A percentile compares a stretch with the other conserved stretches of the same genome.
Conservation (phyloP, 2,329 filamentous ascomycete genomes). For the Diplocarpon mali region DNA sequence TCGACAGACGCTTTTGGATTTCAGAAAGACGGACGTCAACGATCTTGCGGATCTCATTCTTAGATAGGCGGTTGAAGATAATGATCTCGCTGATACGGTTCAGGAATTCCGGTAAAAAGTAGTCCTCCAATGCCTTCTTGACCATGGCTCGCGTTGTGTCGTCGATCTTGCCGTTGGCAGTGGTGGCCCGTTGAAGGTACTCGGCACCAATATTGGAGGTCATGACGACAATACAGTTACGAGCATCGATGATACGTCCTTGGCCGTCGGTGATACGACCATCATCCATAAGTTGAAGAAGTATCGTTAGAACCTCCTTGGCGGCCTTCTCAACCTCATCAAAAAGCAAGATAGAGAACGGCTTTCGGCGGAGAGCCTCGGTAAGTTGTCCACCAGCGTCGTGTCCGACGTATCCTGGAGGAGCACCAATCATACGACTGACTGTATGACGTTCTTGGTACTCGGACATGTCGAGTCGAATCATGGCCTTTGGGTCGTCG, state of each 20-base stretch:
- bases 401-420: conserved; percentile 93
- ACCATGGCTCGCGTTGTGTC: conserved; percentile 77
- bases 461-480: conserved; percentile 98
- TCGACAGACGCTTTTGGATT: conserved; percentile 80
- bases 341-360: conserved; percentile 95
- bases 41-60: conserved; percentile 83
- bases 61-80: conserved; percentile 95
- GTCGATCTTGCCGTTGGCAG: conserved; percentile 76
- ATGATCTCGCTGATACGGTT: conserved; percentile 94
- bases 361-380: conserved; percentile 82
- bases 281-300: conserved; percentile 99
- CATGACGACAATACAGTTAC: conserved; percentile 99
- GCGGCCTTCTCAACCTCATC: conserved; percentile 98
- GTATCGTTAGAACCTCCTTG: conserved; percentile 91
- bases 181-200: conserved; percentile 70
- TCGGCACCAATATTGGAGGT: conserved; percentile 96
- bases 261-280: conserved; percentile 97
- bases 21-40: conserved; percentile 82
- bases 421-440: conserved; percentile 94
- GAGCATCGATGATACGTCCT: conserved; percentile 86
- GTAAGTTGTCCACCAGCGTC: conserved; percentile 94
- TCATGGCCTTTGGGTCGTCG: conserved; percentile 95
- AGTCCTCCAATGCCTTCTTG: conserved; percentile 81
- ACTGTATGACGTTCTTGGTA: conserved; percentile 96
- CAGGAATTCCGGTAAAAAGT: conserved; percentile 96